Conservation (phyloP, 345 rosid genomes). For the Nasturtium officinale region DNA sequence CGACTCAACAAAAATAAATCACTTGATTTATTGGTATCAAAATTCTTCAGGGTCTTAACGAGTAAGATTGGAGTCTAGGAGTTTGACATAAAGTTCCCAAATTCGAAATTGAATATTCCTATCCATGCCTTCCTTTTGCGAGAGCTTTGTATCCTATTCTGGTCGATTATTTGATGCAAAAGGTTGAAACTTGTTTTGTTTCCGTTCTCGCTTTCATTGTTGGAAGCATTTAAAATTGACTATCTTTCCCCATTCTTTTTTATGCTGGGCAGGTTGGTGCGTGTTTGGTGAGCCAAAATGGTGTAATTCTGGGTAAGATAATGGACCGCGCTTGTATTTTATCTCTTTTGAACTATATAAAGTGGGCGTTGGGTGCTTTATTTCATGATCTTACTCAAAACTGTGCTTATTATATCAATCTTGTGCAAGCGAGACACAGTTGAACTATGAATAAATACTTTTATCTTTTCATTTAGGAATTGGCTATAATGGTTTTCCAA, state of each 20-base stretch:
- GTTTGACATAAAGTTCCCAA: not conserved
- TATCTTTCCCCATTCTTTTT: slow-evolving; percentile 8
- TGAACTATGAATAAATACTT: not conserved
- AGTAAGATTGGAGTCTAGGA: not conserved
- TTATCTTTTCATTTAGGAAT: slow-evolving; percentile 56
- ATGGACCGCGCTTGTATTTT: not conserved
- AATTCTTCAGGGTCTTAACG: not conserved
- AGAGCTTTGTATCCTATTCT: not conserved
- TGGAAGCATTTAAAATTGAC: slow-evolving; percentile 12
- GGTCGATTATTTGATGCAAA: slow-evolving; percentile 1
- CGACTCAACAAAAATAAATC: too few species aligned
- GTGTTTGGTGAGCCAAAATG: slow-evolving; percentile 87
- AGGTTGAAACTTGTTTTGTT: not conserved
- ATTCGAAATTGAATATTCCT: not conserved
- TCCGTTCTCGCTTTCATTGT: not conserved
- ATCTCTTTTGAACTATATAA: not conserved
- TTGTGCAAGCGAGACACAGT: not conserved
- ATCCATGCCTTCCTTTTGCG: slow-evolving; percentile 2
- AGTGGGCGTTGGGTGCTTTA: not conserved
- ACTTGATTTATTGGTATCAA: too few species aligned
- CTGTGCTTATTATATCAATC: not conserved
- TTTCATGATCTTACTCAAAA: not conserved
- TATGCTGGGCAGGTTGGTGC: slow-evolving; percentile 72
- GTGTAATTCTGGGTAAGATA: slow-evolving; percentile 80
- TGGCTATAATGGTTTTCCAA: slow-evolving; percentile 97